Base-by-base conservation (phyloP, 2,329 filamentous ascomycete genomes). In the Fusarium sp. region DNA sequence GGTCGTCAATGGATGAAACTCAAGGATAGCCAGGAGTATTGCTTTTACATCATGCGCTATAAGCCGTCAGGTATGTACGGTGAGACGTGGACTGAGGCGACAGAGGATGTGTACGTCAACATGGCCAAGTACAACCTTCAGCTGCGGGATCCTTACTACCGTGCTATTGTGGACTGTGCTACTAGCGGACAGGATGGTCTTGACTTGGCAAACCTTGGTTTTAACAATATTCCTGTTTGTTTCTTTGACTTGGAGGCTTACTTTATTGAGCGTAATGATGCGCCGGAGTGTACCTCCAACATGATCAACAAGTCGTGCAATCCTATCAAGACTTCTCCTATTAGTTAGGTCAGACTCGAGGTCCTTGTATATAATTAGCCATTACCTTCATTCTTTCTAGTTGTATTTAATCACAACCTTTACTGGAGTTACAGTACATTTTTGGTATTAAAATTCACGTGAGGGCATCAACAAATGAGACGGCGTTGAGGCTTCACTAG, bases 1-100 rank as follows among this genome's bases (percentile, higher is more conserved):
- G 62, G 69, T 7, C 66, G 69, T 7, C 69, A 72, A 20, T 72
- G 69, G 69, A 53, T 72, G 40, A 32, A 34, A 11, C 53, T 72
- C 7, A 52, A 57, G 18, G 34, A 55, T 0, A 66, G 46, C 1
- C 58, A 72, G 18, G 42, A 65, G 18, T 68, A 72, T 16, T 70
- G 69, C 16, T 72, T 72, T n/a, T 70, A 72, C 22, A 54, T 72
- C 4, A 68, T 64, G 53, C 51, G 57, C 1, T 16, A 60, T 9
- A 57, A 53, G 7, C 47, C 58, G 0, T 46, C 64, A 16, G 53
- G 46, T 0, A 53, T 66, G 9, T 29, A 32, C 6, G 41, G 47
- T 3, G 40, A 45, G 0, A 30, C 57, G 2, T 64, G 59, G 58
- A 25, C 29, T n/a, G 69, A 72, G 25, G 66, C 53, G 4, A 32